Evolutionary conservation across 23 red algal genomes (phyloP).

Genomic region (Pyropia haitanensis): DNA sequence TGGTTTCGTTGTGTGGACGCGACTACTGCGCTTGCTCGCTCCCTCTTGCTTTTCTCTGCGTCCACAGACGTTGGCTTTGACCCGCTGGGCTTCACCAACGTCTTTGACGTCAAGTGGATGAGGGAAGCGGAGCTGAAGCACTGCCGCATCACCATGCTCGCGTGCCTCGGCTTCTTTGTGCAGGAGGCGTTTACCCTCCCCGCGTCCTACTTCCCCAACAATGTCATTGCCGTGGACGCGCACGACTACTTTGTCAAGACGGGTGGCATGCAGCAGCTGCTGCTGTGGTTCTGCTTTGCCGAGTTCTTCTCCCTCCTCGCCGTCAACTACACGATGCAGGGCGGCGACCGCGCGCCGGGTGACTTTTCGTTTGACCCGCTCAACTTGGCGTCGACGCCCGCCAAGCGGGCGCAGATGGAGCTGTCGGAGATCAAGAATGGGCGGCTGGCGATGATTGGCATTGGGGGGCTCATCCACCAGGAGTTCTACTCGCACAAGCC

Average conservation of each 20-base stretch:
- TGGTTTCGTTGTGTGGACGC: no score
- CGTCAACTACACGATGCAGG: slow-evolving; percentile 72
- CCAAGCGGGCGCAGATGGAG: slow-evolving; percentile 57
- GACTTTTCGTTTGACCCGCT: slow-evolving; percentile 95
- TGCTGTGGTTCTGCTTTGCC: slow-evolving; percentile 64
- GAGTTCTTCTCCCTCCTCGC: slow-evolving; percentile 77
- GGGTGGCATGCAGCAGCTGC: slow-evolving; percentile 83
- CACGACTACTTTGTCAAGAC: slow-evolving; percentile 86
- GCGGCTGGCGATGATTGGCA: slow-evolving; percentile 90
- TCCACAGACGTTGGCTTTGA: slow-evolving; percentile 56
- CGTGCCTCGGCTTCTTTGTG: slow-evolving; percentile 73
- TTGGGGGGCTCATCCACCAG: slow-evolving; percentile 63
- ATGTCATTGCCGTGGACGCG: slow-evolving; percentile 70
- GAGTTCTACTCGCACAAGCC: slow-evolving; percentile 3
- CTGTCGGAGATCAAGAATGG: slow-evolving; percentile 93
- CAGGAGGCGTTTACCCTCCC: slow-evolving; percentile 81
- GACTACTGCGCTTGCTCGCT: no score
- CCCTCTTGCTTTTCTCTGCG: no score
- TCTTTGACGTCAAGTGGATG: slow-evolving; percentile 76
- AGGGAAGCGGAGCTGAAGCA: slow-evolving; percentile 96
- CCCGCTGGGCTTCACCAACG: slow-evolving; percentile 76
- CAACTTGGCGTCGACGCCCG: slow-evolving; percentile 55
- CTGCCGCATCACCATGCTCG: slow-evolving; percentile 96
- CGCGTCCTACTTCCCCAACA: slow-evolving; percentile 67
- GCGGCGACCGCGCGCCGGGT: slow-evolving; percentile 80